Evolutionary conservation across 2,329 filamentous ascomycete species (phyloP).

Genomic region (Cercospora nicotianae): DNA sequence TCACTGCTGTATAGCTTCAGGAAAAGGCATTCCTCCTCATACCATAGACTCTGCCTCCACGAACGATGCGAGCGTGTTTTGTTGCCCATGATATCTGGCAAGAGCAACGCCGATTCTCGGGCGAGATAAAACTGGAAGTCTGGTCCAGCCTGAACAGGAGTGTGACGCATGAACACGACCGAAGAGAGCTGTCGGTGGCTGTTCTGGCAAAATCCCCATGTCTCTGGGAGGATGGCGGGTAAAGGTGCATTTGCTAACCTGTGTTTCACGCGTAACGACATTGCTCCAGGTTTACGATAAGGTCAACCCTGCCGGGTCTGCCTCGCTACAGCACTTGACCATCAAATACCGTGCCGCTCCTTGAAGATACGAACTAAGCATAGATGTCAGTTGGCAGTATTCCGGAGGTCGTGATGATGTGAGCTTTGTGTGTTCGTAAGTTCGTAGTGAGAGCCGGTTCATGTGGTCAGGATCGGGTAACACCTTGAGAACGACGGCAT

Average conservation of each 20-base stretch:
- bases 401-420: not conserved
- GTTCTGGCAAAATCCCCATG: not conserved
- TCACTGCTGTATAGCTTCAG: not conserved
- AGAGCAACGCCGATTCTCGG: not conserved
- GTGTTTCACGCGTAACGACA: conserved; percentile 9
- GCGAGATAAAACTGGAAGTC: not conserved
- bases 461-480: not conserved
- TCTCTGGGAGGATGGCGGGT: not conserved
- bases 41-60: not conserved
- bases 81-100: not conserved
- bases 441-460: not conserved
- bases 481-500: not conserved
- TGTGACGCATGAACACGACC: not conserved
- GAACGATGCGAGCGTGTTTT: not conserved
- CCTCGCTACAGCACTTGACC: not conserved
- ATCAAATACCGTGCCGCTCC: not conserved
- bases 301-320: not conserved
- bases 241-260: not conserved
- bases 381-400: not conserved
- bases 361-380: not conserved
- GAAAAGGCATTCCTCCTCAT: not conserved
- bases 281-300: not conserved
- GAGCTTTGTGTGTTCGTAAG: not conserved
- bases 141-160: not conserved
- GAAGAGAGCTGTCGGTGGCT: not conserved